Conservation (phyloP, 73 alveolate species). For the Paramecium sexaurelia region DNA sequence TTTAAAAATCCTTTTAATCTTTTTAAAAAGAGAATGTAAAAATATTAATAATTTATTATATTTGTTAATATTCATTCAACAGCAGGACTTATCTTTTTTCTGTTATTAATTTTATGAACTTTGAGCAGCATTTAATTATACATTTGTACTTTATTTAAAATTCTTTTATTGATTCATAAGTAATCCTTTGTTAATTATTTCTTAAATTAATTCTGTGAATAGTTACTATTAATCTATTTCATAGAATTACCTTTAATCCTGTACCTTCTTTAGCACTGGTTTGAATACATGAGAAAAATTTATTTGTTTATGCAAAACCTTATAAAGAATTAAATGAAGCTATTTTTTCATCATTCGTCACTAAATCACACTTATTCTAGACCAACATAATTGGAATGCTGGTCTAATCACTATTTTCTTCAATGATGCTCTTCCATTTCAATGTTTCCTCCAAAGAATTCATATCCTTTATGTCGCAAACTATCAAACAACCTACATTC, state of each 20-base stretch:
- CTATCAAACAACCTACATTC: not conserved
- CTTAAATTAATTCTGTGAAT: not conserved
- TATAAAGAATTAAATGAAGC: not conserved
- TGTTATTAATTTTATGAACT: not conserved
- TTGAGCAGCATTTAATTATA: not conserved
- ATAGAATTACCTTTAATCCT: not conserved
- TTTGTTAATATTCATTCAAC: not conserved
- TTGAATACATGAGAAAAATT: not conserved
- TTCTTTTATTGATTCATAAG: not conserved
- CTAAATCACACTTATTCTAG: constrained; percentile 54
- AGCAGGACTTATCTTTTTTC: not conserved
- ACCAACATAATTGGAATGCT: constrained; percentile 36
- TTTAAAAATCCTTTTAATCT: not conserved
- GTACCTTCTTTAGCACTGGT: not conserved
- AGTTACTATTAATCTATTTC: not conserved
- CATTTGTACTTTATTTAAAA: not conserved
- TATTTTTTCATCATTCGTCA: not conserved
- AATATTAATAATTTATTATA: not conserved
- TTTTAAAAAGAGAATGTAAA: not conserved
- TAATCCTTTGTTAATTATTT: not conserved
- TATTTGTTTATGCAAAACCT: not conserved
- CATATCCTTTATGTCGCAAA: constrained; percentile 35
- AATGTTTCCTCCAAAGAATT: constrained; percentile 58
- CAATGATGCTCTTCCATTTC: constrained; percentile 58
- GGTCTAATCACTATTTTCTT: constrained; percentile 50